These are phyloP conservation scores for Arthromyces matolae DNA, from an alignment of 768 basidiomycete genomes.

Conservation along the genomic window DNA sequence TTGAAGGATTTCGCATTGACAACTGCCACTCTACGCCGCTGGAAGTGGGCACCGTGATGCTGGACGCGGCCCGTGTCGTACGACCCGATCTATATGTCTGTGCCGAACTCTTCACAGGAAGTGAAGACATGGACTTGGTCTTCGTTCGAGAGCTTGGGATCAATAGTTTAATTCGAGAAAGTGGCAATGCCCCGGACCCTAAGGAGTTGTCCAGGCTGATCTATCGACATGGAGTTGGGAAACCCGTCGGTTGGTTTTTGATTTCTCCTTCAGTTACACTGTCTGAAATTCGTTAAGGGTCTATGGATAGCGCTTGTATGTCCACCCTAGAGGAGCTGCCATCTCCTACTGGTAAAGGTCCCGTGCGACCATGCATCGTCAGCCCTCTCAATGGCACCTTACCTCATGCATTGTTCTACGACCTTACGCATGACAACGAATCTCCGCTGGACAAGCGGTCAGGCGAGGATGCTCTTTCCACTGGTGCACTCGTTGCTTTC, in stretches of 20 bases:
- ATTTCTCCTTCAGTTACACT: background rate
- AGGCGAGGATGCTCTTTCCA: constrained; percentile 93
- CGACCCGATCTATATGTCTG: constrained; percentile 95
- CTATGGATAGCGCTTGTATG: constrained; percentile 90
- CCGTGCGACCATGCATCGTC: constrained; percentile 66
- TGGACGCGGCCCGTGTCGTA: constrained; percentile 84
- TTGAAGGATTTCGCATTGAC: constrained; percentile 97
- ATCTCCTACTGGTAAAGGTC: constrained; percentile 81
- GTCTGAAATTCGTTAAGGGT: constrained; percentile 48
- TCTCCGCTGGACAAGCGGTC: constrained; percentile 85
- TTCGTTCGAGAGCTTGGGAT: constrained; percentile 92
- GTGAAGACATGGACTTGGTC: constrained; percentile 85
- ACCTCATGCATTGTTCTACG: constrained; percentile 93
- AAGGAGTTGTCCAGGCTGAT: constrained; percentile 88
- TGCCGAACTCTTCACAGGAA: constrained; percentile 96
- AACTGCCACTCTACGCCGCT: constrained; percentile 98
- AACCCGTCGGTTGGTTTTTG: constrained; percentile 72
- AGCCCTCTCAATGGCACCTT: constrained; percentile 79
- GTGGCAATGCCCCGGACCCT: constrained; percentile 86
- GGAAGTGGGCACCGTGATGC: constrained; percentile 91
- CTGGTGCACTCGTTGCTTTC: constrained; percentile 90
- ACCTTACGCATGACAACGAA: constrained; percentile 97
- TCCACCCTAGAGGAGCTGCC: constrained; percentile 72
- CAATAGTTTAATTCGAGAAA: constrained; percentile 91
- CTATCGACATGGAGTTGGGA: constrained; percentile 87